Evolutionary conservation across 2,329 filamentous ascomycete genomes (phyloP), one percentile per base, ranked within the genome.

Genomic region (Whalleya microplaca): DNA sequence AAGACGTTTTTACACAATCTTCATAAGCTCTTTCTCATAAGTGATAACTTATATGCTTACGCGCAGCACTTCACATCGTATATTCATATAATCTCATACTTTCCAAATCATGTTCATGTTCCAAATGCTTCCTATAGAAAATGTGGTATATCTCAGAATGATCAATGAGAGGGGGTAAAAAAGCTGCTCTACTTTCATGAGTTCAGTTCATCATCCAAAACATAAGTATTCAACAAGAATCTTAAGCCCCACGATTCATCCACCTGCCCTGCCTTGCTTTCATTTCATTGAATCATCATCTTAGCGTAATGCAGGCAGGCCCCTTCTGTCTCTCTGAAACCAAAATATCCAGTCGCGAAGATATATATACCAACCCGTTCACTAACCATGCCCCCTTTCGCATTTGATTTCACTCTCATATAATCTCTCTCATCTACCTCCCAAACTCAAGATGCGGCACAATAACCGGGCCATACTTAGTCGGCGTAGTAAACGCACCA

Each of bases 381-480:
- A 20, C 16, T 41, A 10, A 12, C 29, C 27, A 21, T 21, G 12
- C 43, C 32, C 45, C 40, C 20, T 45, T 50, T 50, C 49, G 37
- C 41, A 3, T 42, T 41, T 48, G 27, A 48, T 47, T 32, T 37
- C 43, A 14, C 43, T n/a, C n/a, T n/a, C n/a, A n/a, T n/a, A n/a
- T n/a, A n/a, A 23, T 56, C 21, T 21, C 23, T 27, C 23, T 27
- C 9, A 42, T 20, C 55, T 75, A 90, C 66, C 85, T 78, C 19
- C 90, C 90, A 77, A 86, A 89, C 73, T 93, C 90, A 61, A 94
- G 75, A 74, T 88, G 92, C 41, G 95, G 95, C 65, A 99, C 87
- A 75, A 98, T 93, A 16, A 99, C 95, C 10, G 95, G 95, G 0
- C 95, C 95, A 72, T 96, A 99, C 78, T 99, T 99, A 64, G 95